Conservation (phyloP, 306 rosid genomes). For the Gastrolobium bilobum region DNA sequence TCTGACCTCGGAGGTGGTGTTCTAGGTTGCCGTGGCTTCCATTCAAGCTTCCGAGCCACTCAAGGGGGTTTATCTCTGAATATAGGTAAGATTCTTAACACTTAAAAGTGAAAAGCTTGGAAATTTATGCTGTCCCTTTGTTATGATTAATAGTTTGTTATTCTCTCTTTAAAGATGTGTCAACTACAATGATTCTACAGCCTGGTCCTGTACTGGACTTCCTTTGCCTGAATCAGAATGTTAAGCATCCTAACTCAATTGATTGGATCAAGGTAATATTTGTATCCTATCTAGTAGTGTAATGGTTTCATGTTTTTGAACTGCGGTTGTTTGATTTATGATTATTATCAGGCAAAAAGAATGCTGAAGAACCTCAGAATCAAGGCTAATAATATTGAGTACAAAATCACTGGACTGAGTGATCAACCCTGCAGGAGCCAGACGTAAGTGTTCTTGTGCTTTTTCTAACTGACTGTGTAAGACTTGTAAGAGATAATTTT, state of each 20-base stretch:
- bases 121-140: background rate
- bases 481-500: too few species aligned
- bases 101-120: background rate
- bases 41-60: constrained; percentile 65
- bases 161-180: constrained; percentile 52
- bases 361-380: constrained; percentile 57
- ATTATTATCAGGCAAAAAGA: constrained; percentile 53
- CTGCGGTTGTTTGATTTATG: background rate
- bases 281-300: background rate
- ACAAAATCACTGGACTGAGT: constrained; percentile 68
- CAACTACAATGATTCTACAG: constrained; percentile 60
- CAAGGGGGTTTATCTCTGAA: constrained; percentile 62
- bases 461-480: background rate
- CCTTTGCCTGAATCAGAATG: constrained; percentile 54
- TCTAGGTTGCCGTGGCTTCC: constrained; percentile 59
- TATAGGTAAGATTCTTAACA: constrained; percentile 49
- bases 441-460: constrained; percentile 44
- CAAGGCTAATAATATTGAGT: constrained; percentile 51
- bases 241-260: constrained; percentile 36
- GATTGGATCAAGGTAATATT: constrained; percentile 61
- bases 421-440: constrained; percentile 57
- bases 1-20: constrained; percentile 59
- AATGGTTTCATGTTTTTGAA: background rate
- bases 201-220: constrained; percentile 64
- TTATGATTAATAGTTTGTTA: constrained; percentile 9